Evolutionary conservation across 768 basidiomycete species (phyloP), one percentile per base, ranked within the genome.

Genomic region (Boletus bicolor): DNA sequence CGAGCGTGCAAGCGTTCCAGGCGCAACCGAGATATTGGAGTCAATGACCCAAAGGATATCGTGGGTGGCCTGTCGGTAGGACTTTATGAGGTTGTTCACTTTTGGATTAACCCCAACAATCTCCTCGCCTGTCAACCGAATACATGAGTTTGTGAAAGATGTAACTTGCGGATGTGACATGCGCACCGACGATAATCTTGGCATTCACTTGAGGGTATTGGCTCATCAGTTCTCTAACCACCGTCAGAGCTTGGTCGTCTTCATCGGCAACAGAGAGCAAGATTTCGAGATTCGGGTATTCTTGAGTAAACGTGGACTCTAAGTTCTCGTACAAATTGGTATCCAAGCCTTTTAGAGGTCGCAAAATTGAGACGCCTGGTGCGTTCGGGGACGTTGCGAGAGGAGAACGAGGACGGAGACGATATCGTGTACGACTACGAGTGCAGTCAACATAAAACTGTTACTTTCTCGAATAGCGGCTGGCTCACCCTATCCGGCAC

Each of bases 31-130:
- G 49, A 98, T 83, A 61, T 96, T 96, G n/a, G 96, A 97, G 71
- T 99, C 97, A 48, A 98, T 79, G 32, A 98, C 89, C 95, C 95
- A 99, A 48, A 98, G 75, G 47, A 98, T 89, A 66, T 98, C 93
- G 67, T 97, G 78, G 52, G 79, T 74, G 0, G 96, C 97, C 66
- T 83, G 75, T 44, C 79, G 77, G 70, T 94, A 98, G 14, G 95
- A 82, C 35, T 85, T 85, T 58, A 94, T 79, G 45, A 99, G 86
- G 72, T 98, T 98, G 76, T 98, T 98, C 64, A 98, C 88, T 78
- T 98, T 98, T 0, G 97, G 97, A 63, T 99, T 99, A 28, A 92
- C 85, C 6, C 96, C 95, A 19, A 96, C 87, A 44, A 80, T 69
- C 58, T 90, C 85, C 64, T 91, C 87, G 46, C 93, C 93, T 93